Evolutionary conservation across 2,329 filamentous ascomycete species (phyloP).

Genomic region (Alternaria infectoria): DNA sequence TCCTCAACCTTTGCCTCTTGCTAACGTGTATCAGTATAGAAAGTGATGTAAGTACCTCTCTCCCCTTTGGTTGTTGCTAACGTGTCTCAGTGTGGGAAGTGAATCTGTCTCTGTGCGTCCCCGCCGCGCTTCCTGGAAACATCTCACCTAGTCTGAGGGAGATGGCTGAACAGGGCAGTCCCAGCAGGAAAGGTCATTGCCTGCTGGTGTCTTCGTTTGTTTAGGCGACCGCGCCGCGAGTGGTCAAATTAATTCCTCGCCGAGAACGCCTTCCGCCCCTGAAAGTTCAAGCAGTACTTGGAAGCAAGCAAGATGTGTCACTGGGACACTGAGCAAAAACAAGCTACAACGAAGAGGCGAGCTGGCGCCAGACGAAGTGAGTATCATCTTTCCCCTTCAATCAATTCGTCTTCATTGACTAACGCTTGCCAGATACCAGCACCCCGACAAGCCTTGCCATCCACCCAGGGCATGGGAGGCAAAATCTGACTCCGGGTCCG

Average conservation of each 20-base stretch:
- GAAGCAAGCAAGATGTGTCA: not conserved
- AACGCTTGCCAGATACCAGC: not conserved
- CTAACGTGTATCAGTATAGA: not conserved
- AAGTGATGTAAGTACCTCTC: not conserved
- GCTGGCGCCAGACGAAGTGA: not conserved
- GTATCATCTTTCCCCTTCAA: not conserved
- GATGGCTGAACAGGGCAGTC: conserved; percentile 16
- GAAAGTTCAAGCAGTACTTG: not conserved
- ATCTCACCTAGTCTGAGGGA: not conserved
- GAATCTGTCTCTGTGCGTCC: conserved; percentile 16
- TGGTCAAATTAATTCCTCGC: not conserved
- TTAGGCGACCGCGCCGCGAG: not conserved
- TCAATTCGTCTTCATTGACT: not conserved
- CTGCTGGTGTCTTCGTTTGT: not conserved
- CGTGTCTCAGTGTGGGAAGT: conserved; percentile 2
- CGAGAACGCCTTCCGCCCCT: not conserved
- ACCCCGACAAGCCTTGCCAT: not conserved
- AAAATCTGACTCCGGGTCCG: conserved; percentile 1
- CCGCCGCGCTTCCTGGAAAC: conserved; percentile 15
- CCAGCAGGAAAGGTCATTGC: not conserved
- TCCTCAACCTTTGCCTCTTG: not conserved
- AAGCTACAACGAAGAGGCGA: not conserved
- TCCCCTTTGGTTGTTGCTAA: not conserved
- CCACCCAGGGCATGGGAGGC: not conserved
- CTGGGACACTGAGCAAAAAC: not conserved